Percentiles rank a stretch among this genome's conserved stretches.
phyloP scores from a whole-genome alignment of 352 stramenopile species.

The Phytophthora syringae region DNA sequence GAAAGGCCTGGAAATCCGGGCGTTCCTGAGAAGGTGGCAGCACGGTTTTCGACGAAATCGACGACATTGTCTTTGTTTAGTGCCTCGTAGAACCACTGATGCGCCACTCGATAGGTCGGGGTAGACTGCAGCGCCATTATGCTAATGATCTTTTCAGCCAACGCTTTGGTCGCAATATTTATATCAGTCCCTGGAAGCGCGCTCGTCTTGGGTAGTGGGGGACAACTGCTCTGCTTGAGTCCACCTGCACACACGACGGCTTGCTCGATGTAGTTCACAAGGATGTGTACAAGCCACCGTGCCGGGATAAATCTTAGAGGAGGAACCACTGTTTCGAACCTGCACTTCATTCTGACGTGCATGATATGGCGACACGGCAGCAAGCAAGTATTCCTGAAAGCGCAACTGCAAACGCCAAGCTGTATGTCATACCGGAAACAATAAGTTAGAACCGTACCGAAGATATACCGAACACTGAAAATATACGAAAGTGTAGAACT shows the following conservation, averaged over 20 bases:
- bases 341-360: too few relatives aligned
- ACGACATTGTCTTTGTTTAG: neutral
- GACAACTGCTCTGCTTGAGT: neutral
- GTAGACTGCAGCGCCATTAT: conserved; percentile 22
- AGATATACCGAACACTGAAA: too few relatives aligned
- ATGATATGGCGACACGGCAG: too few relatives aligned
- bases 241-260: neutral
- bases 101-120: conserved; percentile 2
- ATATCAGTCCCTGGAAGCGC: neutral
- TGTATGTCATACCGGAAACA: too few relatives aligned
- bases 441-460: too few relatives aligned
- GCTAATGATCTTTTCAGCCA: conserved; percentile 10
- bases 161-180: neutral
- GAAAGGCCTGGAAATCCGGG: neutral
- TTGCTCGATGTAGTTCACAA: conserved; percentile 12
- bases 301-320: neutral
- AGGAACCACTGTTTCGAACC: too few relatives aligned
- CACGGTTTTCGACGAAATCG: neutral
- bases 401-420: too few relatives aligned
- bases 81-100: conserved; percentile 17
- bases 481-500: too few relatives aligned
- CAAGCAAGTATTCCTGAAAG: too few relatives aligned
- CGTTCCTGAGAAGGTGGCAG: too few relatives aligned
- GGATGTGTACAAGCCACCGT: conserved; percentile 1
- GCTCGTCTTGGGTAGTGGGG: neutral